Conservation (phyloP, 78 protist species). For the Bodo saltans region DNA sequence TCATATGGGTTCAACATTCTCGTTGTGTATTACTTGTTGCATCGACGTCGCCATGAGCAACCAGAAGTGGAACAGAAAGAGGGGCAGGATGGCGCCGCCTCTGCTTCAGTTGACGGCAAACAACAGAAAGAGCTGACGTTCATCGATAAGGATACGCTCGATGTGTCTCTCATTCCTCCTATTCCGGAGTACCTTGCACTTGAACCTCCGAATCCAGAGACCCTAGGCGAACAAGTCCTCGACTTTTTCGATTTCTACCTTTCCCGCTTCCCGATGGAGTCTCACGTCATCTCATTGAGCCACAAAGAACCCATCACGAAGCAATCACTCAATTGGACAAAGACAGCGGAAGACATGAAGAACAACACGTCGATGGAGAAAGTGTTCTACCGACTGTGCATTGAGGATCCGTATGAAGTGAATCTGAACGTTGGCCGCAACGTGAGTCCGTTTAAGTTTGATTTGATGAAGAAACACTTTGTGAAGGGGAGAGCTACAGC, state of each 20-base stretch:
- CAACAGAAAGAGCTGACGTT: background rate
- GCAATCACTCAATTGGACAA: background rate
- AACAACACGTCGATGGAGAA: background rate
- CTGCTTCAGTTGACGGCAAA: no score
- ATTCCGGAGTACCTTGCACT: background rate
- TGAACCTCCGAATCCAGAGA: background rate
- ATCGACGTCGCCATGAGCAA: no score
- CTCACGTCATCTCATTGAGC: background rate
- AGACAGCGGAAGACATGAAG: background rate
- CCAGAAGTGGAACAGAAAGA: no score
- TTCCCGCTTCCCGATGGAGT: background rate
- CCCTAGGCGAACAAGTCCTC: background rate
- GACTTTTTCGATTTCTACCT: background rate
- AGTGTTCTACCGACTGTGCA: slow-evolving; percentile 1
- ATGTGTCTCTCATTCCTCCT: background rate
- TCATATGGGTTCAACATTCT: background rate
- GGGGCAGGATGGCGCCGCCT: no score
- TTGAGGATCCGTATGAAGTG: slow-evolving; percentile 7
- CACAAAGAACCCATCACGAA: background rate
- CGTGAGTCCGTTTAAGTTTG: background rate
- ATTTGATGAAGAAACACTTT: background rate
- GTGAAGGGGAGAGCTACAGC: background rate
- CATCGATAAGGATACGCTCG: background rate
- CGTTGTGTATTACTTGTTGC: background rate
- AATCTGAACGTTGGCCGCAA: background rate